Evolutionary conservation across 345 rosid genomes (phyloP).

Genomic region (Gossypium raimondii): DNA sequence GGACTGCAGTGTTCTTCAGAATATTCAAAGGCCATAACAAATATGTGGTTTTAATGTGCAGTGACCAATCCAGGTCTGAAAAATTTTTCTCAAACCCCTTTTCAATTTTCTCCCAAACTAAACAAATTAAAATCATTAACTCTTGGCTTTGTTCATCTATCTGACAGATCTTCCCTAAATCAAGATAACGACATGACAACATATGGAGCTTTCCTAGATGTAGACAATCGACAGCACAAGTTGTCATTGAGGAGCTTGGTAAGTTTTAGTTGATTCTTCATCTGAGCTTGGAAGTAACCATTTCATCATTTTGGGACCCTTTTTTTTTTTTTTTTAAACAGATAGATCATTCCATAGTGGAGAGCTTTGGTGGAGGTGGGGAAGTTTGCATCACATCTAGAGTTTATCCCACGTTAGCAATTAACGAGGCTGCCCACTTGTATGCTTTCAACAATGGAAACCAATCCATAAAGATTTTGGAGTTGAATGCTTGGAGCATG

Average conservation of each 20-base stretch:
- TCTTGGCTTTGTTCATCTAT: neutral
- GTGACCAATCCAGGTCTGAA: constrained; percentile 57
- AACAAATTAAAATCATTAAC: constrained; percentile 24
- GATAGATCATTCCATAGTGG: constrained; percentile 78
- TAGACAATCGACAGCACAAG: constrained; percentile 39
- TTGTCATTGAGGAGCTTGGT: constrained; percentile 61
- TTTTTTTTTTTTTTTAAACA: constrained; percentile 10
- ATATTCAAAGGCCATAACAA: constrained; percentile 43
- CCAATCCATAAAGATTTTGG: constrained; percentile 33
- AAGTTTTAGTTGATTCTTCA: constrained; percentile 20
- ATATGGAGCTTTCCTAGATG: constrained; percentile 56
- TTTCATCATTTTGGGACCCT: neutral
- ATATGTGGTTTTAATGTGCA: constrained; percentile 55
- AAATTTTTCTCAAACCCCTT: neutral
- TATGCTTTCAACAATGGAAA: constrained; percentile 62
- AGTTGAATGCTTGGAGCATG: constrained; percentile 73
- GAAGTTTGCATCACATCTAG: constrained; percentile 64
- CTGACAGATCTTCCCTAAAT: constrained; percentile 40
- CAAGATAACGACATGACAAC: constrained; percentile 34
- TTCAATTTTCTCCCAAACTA: neutral
- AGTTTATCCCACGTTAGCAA: constrained; percentile 58
- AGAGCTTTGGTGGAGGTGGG: constrained; percentile 74
- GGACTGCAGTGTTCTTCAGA: constrained; percentile 54
- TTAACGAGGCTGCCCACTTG: constrained; percentile 33
- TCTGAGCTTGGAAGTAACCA: neutral